Evolutionary conservation across 352 stramenopile species (phyloP), one percentile per base, ranked within the genome.

Genomic region (Elongisporangium undulatum): DNA sequence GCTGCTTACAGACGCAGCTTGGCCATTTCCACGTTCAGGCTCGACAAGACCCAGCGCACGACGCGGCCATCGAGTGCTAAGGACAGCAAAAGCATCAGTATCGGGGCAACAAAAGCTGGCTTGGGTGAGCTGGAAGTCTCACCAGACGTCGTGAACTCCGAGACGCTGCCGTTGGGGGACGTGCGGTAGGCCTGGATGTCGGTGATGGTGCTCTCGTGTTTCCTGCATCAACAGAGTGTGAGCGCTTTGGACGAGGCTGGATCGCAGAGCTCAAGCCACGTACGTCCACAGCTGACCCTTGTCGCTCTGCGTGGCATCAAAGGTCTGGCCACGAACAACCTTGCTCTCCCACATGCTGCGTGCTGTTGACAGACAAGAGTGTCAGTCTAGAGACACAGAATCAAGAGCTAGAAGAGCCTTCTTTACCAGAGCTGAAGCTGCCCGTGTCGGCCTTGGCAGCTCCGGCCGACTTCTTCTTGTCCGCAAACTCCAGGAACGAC

Each of bases 321-420:
- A 90, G 19, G 84, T 90, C 58, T 95, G 86, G 3, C 86, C 86
- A 45, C 86, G 82, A 50, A 71, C 83, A 51, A 95, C 86, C 58
- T 94, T 95, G 71, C 84, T 94, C 55, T 92, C 80, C 68, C 87
- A 95, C 63, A 92, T 81, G 58, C 81, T 90, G 39, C 79, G 75
- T 58, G 83, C 83, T 90, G 53, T 10, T 49, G 17, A 51, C 39
- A 52, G 5, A 56, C 21, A 53, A 19, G 51, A 45, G 51, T 63
- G 52, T 20, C 45, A 53, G 17, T 26, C 4, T 24, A 45, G 21
- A 45, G 21, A 9, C 16, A 53, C 12, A 60, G 51, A 9, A 16
- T 4, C 34, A 12, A 48, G 23, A 12, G 24, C 21, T 15, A 49
- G n/a, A 29, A n/a, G 6, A 9, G 38, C 2, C 9, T 51, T 74